A percentile compares a stretch with the other conserved stretches of the same genome.
phyloP scores from a whole-genome alignment of 2,329 filamentous ascomycete genomes.

The Leptographium radiaticola region DNA sequence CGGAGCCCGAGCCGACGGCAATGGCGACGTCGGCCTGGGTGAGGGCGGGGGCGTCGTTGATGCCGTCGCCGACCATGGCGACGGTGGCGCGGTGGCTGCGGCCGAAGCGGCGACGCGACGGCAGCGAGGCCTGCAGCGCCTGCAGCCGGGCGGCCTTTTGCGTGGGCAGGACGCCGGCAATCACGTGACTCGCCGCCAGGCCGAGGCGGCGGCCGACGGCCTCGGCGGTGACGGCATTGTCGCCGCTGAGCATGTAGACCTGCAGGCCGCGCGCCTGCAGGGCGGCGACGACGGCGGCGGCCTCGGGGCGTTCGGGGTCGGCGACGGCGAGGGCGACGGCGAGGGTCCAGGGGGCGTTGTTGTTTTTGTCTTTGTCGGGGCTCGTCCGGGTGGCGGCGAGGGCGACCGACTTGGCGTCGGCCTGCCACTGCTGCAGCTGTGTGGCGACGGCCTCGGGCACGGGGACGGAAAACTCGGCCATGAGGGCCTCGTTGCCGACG shows the following conservation, averaged over 20 bases:
- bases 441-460: conserved; percentile 22
- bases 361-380: background rate
- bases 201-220: conserved; percentile 67
- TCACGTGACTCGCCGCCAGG: conserved; percentile 60
- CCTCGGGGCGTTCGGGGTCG: conserved; percentile 68
- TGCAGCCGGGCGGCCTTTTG: conserved; percentile 66
- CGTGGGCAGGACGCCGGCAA: conserved; percentile 75
- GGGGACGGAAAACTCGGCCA: conserved; percentile 34
- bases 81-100: conserved; percentile 35
- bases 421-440: conserved; percentile 43
- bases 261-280: conserved; percentile 54
- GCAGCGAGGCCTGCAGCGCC: conserved; percentile 42
- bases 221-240: conserved; percentile 72
- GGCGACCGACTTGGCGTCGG: conserved; percentile 49
- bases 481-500: conserved; percentile 62
- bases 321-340: conserved; percentile 61
- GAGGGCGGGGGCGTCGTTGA: conserved; percentile 78
- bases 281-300: conserved; percentile 47
- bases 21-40: conserved; percentile 72
- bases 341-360: conserved; percentile 31
- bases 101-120: conserved; percentile 15
- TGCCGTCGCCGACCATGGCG: conserved; percentile 80
- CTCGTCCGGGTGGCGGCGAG: conserved; percentile 34
- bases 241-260: conserved; percentile 88
- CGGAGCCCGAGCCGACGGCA: conserved; percentile 70